Conservation (phyloP, 352 stramenopile species). For the Phytophthora quininea region DNA sequence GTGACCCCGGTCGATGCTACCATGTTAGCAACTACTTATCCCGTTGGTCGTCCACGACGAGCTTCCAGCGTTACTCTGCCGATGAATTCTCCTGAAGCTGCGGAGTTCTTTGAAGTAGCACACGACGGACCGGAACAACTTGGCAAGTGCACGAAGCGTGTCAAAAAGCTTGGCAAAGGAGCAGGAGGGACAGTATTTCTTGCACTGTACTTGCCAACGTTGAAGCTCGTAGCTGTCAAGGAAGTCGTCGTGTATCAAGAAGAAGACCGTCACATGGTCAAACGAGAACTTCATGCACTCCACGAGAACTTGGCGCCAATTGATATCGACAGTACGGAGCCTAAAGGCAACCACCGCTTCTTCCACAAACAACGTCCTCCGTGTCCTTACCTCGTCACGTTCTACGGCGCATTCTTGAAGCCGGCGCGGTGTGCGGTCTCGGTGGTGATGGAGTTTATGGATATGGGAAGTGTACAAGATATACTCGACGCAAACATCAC, state of each 20-base stretch:
- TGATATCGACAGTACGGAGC: constrained; percentile 12
- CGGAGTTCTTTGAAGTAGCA: constrained; percentile 76
- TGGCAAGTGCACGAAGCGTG: constrained; percentile 60
- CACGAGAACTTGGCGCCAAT: constrained; percentile 85
- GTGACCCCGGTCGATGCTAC: background rate
- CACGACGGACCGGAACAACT: constrained; percentile 74
- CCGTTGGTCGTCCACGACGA: constrained; percentile 29
- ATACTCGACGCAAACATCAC: constrained; percentile 54
- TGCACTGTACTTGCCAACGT: constrained; percentile 77
- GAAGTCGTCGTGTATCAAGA: constrained; percentile 84
- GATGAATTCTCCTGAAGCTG: constrained; percentile 67
- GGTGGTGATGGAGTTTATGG: constrained; percentile 94
- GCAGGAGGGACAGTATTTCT: constrained; percentile 86
- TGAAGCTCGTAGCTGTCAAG: constrained; percentile 90
- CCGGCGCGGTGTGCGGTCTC: constrained; percentile 74
- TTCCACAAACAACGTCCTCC: constrained; percentile 8
- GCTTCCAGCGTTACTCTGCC: constrained; percentile 63
- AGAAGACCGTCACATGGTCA: constrained; percentile 82
- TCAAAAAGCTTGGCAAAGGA: constrained; percentile 82
- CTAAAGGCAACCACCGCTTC: constrained; percentile 18
- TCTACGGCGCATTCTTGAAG: constrained; percentile 89
- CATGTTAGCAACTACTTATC: constrained; percentile 3
- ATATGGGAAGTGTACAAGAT: constrained; percentile 88
- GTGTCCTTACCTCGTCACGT: constrained; percentile 87
- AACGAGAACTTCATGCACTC: constrained; percentile 86